Evolutionary conservation across 371 early-diverging fungal genomes (phyloP).

Genomic region (Mortierella sp.): DNA sequence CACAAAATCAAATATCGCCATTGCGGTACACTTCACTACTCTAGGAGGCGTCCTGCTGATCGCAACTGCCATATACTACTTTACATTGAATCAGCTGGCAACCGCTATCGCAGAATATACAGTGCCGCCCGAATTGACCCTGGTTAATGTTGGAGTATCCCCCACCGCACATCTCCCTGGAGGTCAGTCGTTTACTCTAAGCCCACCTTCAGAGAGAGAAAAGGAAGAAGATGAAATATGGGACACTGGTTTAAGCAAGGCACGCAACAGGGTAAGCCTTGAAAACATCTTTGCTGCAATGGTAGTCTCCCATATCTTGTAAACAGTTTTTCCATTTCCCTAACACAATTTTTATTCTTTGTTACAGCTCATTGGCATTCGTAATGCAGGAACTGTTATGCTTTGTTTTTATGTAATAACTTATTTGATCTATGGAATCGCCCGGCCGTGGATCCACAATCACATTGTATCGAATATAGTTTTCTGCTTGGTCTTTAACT

Average conservation of each 20-base stretch:
- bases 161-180: constrained; percentile 20
- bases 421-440: constrained; percentile 42
- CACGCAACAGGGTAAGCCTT: constrained; percentile 39
- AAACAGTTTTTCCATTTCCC: background rate
- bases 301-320: background rate
- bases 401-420: constrained; percentile 48
- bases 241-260: constrained; percentile 47
- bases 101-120: constrained; percentile 52
- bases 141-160: constrained; percentile 31
- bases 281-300: background rate
- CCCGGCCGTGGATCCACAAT: constrained; percentile 43
- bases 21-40: constrained; percentile 49
- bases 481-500: constrained; percentile 49
- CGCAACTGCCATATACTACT: constrained; percentile 46
- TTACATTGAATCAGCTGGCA: constrained; percentile 46
- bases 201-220: constrained; percentile 43
- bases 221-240: constrained; percentile 32
- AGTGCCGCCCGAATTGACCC: constrained; percentile 40
- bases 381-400: constrained; percentile 49
- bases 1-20: constrained; percentile 50
- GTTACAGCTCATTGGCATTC: constrained; percentile 47
- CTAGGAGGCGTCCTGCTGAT: constrained; percentile 40
- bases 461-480: constrained; percentile 47
- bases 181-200: constrained; percentile 33
- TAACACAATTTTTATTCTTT: background rate